Base-by-base conservation (phyloP, 495 filamentous ascomycete genomes). In the Arthonia radiata region DNA sequence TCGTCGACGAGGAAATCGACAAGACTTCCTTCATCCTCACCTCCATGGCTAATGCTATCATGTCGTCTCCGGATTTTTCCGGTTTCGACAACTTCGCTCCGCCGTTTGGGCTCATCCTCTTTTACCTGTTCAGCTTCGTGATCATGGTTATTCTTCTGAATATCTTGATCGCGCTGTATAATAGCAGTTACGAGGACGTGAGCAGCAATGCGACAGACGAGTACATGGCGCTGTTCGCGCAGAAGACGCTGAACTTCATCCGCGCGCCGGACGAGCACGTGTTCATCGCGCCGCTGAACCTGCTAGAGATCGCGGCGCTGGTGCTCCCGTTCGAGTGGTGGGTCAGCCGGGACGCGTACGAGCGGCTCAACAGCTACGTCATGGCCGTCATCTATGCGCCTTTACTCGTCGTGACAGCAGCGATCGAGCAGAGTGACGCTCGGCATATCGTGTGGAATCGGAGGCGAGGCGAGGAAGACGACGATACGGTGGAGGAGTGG, bases 261-360 rank as follows among this genome's bases (percentile, higher is more conserved):
- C 78, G 89, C 18, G 89, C 86, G 0, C 86, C 86, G 0, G 86
- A 94, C 38, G 89, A 94, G 47, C 93, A 97, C 37, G 86, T 97
- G 24, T 97, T 83, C 48, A 89, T 97, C 31, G 67, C 86, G 8
- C 49, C 86, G 0, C 79, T 94, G 49, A 97, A 97, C 43, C 61
- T 97, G 6, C 62, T 97, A 27, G 86, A 94, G 41, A 67, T 93
- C 10, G 58, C 92, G 37, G 53, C 59, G 24, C 50, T 93, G 2
- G 57, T 79, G 26, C 37, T 81, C 2, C 80, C 81, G 17, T 70
- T 94, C 29, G 86, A 94, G 52, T 97, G 89, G 89, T 94, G 86
- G 89, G 58, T 94, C 43, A 41, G 63, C 11, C 58, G 60, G 18
- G 30, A 44, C 3, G 38, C 40, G 0, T 97, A 93, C 39, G 71